Percentiles rank a stretch among this genome's conserved stretches.
Conservation (phyloP, 1,284 basidiomycete species). For the Inonotus hispidus region DNA sequence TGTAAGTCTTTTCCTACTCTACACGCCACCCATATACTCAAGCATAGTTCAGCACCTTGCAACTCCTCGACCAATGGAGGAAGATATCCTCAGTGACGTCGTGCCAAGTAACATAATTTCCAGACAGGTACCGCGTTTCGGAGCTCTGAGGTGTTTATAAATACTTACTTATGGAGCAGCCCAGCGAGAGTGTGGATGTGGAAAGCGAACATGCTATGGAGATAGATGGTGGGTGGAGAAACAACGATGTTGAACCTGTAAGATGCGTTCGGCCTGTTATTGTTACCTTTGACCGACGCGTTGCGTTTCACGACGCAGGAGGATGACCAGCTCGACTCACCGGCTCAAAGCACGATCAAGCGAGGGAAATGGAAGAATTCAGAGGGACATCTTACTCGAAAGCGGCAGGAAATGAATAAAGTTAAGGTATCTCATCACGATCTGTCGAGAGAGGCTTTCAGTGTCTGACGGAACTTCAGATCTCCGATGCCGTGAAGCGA, state of each 20-base stretch:
- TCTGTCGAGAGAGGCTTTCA: neutral
- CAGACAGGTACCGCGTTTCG: conserved; percentile 48
- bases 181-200: conserved; percentile 60
- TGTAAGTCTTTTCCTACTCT: neutral
- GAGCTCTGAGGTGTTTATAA: conserved; percentile 11
- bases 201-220: conserved; percentile 56
- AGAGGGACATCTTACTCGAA: conserved; percentile 60
- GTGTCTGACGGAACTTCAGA: conserved; percentile 38
- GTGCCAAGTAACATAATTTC: conserved; percentile 81
- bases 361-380: conserved; percentile 63
- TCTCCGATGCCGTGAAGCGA: conserved; percentile 90
- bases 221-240: conserved; percentile 63
- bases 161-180: conserved; percentile 32
- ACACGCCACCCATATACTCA: neutral
- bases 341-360: conserved; percentile 41
- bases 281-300: conserved; percentile 2
- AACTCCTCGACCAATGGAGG: conserved; percentile 40
- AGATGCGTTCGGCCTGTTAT: conserved; percentile 22
- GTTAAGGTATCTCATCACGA: conserved; percentile 50
- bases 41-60: conserved; percentile 3
- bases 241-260: conserved; percentile 48
- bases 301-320: conserved; percentile 14
- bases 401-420: conserved; percentile 77
- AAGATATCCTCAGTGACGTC: conserved; percentile 76
- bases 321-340: conserved; percentile 32